Conservation (phyloP, 495 filamentous ascomycete genomes). For the Chlorociboria aeruginascens region DNA sequence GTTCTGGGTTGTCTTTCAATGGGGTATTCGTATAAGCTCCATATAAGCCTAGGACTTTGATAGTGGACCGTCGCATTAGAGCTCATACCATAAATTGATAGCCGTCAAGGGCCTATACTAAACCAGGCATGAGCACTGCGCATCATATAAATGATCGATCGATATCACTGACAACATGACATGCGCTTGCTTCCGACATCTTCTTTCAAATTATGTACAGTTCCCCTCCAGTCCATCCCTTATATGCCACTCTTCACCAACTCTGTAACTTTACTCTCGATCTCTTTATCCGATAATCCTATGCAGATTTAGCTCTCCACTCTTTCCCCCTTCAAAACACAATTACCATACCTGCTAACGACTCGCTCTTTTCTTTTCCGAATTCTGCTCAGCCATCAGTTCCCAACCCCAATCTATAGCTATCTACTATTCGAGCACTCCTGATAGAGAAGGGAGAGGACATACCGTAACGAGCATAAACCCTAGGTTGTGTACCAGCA, state of each 20-base stretch:
- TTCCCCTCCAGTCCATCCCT: neutral
- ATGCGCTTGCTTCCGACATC: neutral
- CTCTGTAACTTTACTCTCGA: slow-evolving; percentile 75
- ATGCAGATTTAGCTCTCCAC: slow-evolving; percentile 1
- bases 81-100: too few species aligned
- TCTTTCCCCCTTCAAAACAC: neutral
- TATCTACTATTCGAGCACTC: neutral
- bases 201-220: slow-evolving; percentile 10
- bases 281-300: slow-evolving; percentile 75
- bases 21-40: too few species aligned
- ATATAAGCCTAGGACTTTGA: too few species aligned
- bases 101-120: too few species aligned
- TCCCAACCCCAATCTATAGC: neutral
- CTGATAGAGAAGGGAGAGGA: slow-evolving; percentile 3
- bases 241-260: slow-evolving; percentile 51
- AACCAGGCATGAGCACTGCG: too few species aligned
- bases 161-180: neutral
- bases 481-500: slow-evolving; percentile 61
- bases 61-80: too few species aligned
- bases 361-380: slow-evolving; percentile 78
- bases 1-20: too few species aligned
- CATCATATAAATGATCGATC: too few species aligned
- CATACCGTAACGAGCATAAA: slow-evolving; percentile 91
- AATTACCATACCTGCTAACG: slow-evolving; percentile 52
- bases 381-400: slow-evolving; percentile 41